These are phyloP conservation scores for Thielaviopsis musarum DNA, from an alignment of 2,329 filamentous ascomycete species.

Conservation along the genomic window DNA sequence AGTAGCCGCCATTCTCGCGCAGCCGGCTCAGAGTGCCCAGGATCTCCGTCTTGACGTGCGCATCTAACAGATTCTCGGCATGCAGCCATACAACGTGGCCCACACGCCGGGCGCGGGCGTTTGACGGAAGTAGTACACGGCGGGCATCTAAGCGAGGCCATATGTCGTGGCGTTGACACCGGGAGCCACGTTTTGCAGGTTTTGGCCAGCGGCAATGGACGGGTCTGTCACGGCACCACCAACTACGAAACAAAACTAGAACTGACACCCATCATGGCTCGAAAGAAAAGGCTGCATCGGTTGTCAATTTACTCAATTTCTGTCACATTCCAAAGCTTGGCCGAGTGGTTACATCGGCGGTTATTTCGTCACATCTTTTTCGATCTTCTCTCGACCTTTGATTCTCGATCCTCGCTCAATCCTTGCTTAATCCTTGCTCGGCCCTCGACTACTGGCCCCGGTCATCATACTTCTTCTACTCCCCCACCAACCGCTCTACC, in stretches of 20 bases:
- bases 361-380: no score
- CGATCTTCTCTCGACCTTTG: no score
- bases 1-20: slow-evolving; percentile 1
- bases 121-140: background rate
- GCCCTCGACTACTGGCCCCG: background rate
- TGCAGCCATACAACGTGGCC: slow-evolving; percentile 8
- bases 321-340: no score
- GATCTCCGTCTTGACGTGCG: slow-evolving; percentile 13
- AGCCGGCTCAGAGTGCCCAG: slow-evolving; percentile 7
- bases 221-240: background rate
- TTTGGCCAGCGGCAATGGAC: background rate
- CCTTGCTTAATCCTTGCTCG: background rate
- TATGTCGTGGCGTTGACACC: slow-evolving; percentile 10
- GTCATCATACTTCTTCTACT: background rate
- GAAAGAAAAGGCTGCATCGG: no score
- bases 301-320: no score
- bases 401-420: background rate
- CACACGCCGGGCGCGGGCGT: background rate
- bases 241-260: no score
- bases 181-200: slow-evolving; percentile 1
- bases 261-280: no score
- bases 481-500: slow-evolving; percentile 16
- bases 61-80: slow-evolving; percentile 8
- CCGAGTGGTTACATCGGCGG: no score
- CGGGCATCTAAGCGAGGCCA: slow-evolving; percentile 1